A percentile compares a stretch with the other conserved stretches of the same genome.
Evolutionary conservation across 208 protist species (phyloP).

Genomic region (Trypanosoma avium): DNA sequence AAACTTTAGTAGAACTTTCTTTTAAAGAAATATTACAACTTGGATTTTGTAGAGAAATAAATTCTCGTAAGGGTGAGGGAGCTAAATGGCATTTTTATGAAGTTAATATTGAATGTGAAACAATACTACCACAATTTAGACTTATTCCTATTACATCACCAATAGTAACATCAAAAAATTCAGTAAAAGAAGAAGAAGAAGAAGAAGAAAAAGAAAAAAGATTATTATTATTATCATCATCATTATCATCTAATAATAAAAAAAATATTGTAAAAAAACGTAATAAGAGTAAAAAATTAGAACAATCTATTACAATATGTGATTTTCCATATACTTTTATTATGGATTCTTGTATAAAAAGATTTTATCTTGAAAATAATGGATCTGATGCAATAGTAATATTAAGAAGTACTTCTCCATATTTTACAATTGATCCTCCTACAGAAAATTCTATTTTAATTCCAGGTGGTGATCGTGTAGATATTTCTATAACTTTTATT

Average conservation of each 20-base stretch:
- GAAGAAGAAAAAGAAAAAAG: background rate
- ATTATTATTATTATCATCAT: background rate
- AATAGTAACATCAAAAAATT: no score
- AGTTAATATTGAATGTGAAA: constrained; percentile 62
- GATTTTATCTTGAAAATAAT: constrained; percentile 73
- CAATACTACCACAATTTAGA: constrained; percentile 53
- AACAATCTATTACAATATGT: constrained; percentile 4
- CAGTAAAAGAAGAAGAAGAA: background rate
- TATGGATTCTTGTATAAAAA: constrained; percentile 33
- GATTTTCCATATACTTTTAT: constrained; percentile 67
- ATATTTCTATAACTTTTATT: constrained; percentile 56
- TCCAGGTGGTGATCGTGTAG: constrained; percentile 36
- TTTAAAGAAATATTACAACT: constrained; percentile 55
- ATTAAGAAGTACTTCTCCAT: constrained; percentile 51
- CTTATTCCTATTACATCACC: constrained; percentile 45
- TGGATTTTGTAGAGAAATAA: constrained; percentile 71
- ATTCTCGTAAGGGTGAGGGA: constrained; percentile 63
- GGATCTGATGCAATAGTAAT: constrained; percentile 69
- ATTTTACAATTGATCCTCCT: constrained; percentile 43
- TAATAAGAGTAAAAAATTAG: background rate
- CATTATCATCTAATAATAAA: background rate
- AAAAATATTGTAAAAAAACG: background rate
- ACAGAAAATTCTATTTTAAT: constrained; percentile 34
- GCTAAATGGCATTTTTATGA: constrained; percentile 74
- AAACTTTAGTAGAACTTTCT: constrained; percentile 42